Conservation (phyloP, 2,329 filamentous ascomycete genomes). For the Truncatella angustata region DNA sequence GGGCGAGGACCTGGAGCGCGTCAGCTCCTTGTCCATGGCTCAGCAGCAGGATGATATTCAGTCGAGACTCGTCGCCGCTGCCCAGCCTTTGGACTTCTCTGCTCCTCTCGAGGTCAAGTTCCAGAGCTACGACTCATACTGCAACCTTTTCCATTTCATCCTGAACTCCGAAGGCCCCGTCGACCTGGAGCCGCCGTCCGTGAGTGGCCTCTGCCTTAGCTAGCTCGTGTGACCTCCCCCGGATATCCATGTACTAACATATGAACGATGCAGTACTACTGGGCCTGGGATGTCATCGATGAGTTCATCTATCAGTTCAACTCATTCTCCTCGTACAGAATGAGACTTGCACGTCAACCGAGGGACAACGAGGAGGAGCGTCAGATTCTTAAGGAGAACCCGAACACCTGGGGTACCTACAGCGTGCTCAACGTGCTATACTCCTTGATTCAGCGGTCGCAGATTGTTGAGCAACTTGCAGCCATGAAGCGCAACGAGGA, state of each 20-base stretch:
- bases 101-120: slow-evolving; percentile 96
- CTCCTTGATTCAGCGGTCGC: slow-evolving; percentile 96
- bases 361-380: slow-evolving; percentile 87
- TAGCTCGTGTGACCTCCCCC: not conserved
- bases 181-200: slow-evolving; percentile 92
- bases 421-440: slow-evolving; percentile 98
- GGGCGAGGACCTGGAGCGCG: slow-evolving; percentile 71
- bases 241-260: not conserved
- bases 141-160: slow-evolving; percentile 98
- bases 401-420: slow-evolving; percentile 99
- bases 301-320: slow-evolving; percentile 99
- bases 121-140: slow-evolving; percentile 98
- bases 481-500: slow-evolving; percentile 96
- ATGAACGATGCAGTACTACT: slow-evolving; percentile 73
- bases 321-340: slow-evolving; percentile 96
- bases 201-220: slow-evolving; percentile 47
- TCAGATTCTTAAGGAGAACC: slow-evolving; percentile 87
- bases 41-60: slow-evolving; percentile 89
- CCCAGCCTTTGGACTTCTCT: slow-evolving; percentile 93
- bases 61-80: slow-evolving; percentile 84
- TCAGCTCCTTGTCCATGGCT: slow-evolving; percentile 65
- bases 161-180: slow-evolving; percentile 99
- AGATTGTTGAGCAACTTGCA: slow-evolving; percentile 95
- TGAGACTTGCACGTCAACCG: slow-evolving; percentile 79
- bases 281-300: slow-evolving; percentile 99